Base-by-base conservation (phyloP, 306 rosid species). In the Pachyrhizus erosus region DNA sequence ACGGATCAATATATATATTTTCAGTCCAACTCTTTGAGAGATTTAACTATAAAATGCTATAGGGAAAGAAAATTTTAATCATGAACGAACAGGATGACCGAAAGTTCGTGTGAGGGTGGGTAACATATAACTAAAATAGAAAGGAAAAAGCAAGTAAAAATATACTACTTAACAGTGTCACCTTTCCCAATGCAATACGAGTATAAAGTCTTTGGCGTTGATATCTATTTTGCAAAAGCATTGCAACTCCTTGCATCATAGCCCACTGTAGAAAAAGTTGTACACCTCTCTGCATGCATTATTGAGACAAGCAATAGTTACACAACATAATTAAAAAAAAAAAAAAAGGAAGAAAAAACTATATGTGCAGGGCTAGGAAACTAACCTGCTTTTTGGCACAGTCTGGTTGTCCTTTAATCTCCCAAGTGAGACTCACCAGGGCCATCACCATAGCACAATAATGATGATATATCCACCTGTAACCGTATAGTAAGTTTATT, bases 401-500 rank as follows among this genome's bases (percentile, higher is more conserved):
- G 86, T 96, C 87, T 78, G 99, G 94, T 48, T 90, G 97, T 86
- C 98, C 98, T 86, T 93, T 92, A 82, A 96, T 91, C 84, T 92
- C 99, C 98, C 99, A 96, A 26, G 99, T 96, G 86, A 96, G 98
- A 92, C 99, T 96, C 82, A 96, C 97, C 1, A 96, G 91, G 78
- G 99, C 99, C 98, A 92, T 96, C 31, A 88, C 5, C 98, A 93
- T 89, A 62, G 99, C 99, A 82, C 97, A 92, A 84, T 96, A 96
- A 83, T 96, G 99, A 88, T 96, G 99, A 82, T 93, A 93, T 88
- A 96, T 93, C 99, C 99, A 96, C 99, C 99, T 96, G 86, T 80
- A 82, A 85, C 76, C 74, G 10, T 51, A 75, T 48, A 76, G 34
- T 64, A 18, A 60, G 74, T 72, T 43, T 34, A 80, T 77, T 84